Evolutionary conservation across 441 rosid genomes (phyloP).

Genomic region (Rhodomyrtus psidioides): DNA sequence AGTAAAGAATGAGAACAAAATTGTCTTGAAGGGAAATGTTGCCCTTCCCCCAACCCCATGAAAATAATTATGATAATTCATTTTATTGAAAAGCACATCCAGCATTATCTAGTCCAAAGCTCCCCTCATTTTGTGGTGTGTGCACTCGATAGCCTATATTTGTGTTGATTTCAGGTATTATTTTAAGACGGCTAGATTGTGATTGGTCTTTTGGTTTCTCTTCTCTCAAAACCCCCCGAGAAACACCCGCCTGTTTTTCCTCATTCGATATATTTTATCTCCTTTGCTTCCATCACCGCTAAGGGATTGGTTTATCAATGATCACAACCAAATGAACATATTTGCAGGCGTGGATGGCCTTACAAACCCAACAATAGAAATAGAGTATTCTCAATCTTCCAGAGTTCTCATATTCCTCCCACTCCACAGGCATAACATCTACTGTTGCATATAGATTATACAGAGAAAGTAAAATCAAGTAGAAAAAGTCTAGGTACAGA

Average conservation of each 20-base stretch:
- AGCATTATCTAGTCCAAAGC: neutral
- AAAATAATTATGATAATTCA: neutral
- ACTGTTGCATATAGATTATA: neutral
- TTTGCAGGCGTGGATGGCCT: neutral
- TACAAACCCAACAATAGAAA: neutral
- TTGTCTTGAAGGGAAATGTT: neutral
- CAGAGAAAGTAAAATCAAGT: neutral
- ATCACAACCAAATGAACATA: neutral
- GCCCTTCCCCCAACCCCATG: neutral
- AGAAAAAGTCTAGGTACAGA: neutral
- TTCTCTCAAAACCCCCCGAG: neutral
- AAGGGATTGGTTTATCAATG: neutral
- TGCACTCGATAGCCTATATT: neutral
- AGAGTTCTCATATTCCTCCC: neutral
- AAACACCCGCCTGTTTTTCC: neutral
- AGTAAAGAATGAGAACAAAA: neutral
- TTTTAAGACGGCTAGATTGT: neutral
- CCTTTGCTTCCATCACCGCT: neutral
- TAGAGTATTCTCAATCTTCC: neutral
- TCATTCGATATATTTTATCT: neutral
- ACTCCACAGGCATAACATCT: neutral
- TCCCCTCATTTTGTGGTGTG: neutral
- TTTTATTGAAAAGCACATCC: neutral
- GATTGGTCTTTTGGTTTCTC: neutral
- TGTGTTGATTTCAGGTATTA: neutral